Percentiles rank a stretch among this genome's conserved stretches.
Evolutionary conservation across 2,329 filamentous ascomycete genomes (phyloP).

Genomic region (Amauroascus verrucosus): DNA sequence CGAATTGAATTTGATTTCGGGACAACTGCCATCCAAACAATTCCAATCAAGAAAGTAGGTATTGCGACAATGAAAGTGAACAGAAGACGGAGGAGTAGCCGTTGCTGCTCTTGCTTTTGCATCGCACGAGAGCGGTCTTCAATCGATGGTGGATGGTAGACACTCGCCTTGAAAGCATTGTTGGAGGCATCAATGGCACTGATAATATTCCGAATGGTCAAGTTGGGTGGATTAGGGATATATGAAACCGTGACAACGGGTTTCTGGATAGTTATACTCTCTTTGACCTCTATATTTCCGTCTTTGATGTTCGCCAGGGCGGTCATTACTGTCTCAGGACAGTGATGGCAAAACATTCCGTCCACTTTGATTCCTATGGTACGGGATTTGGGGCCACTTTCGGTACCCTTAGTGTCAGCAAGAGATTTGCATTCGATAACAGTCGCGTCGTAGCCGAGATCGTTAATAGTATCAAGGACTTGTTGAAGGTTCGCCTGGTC

Average conservation of each 20-base stretch:
- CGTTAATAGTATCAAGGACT: constrained; percentile 44
- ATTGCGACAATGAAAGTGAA: constrained; percentile 61
- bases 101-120: constrained; percentile 56
- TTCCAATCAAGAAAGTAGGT: constrained; percentile 76
- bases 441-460: constrained; percentile 55
- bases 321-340: constrained; percentile 42
- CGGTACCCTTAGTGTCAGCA: constrained; percentile 30
- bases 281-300: constrained; percentile 30
- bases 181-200: constrained; percentile 57
- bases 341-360: constrained; percentile 66
- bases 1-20: constrained; percentile 48
- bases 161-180: constrained; percentile 52
- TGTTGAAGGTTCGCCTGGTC: constrained; percentile 37
- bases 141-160: constrained; percentile 71
- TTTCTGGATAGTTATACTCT: constrained; percentile 45
- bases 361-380: constrained; percentile 56
- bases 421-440: constrained; percentile 39
- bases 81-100: constrained; percentile 59
- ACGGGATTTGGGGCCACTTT: constrained; percentile 33
- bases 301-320: constrained; percentile 40
- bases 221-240: constrained; percentile 52
- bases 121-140: constrained; percentile 71
- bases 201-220: constrained; percentile 69
- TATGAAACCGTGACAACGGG: constrained; percentile 65
- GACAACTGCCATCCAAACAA: constrained; percentile 82